Base-by-base conservation (phyloP, 371 early-diverging fungal genomes). In the Mortierella sp. region DNA sequence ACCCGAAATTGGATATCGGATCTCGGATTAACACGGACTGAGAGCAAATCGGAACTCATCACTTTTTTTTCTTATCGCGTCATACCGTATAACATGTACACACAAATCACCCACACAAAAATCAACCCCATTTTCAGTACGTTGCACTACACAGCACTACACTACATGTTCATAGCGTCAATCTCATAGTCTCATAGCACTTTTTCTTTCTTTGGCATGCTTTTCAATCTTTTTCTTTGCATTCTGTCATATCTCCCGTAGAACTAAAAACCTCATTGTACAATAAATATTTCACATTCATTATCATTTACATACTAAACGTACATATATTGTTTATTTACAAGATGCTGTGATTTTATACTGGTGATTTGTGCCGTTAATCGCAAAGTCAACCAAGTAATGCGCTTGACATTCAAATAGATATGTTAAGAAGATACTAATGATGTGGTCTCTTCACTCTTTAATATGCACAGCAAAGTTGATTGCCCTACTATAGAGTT, bases 1-100 rank as follows among this genome's bases (percentile, higher is more conserved):
- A 22, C 17, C 35, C 4, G 43, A 43, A 43, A 42, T 13, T 22
- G 60, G 28, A 7, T n/a, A 63, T 63, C 64, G 64, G 64, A 53
- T 63, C 69, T 68, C 75, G 69, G 75, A 64, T 45, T 58, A 74
- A 34, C 59, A 59, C 69, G 68, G 68, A 63, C 64, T 54, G 10
- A 19, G 37, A 58, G 58, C 58, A 32, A 58, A 34, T 35, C 34
- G 42, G 66, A 56, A 64, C 37, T 23, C 42, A 22, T 47, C 22
- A 47, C 23, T 56, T 42, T 56, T 37, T 55, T 56, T 47, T 35
- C 35, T 59, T 59, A 43, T 43, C 45, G 13, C 19, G 17, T 43
- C 45, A 43, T 19, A 19, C 45, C 45, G 17, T 19, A 8, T 5
- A 10, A 43, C 53, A 53, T 23, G 13, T 6, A 3, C 22, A 5